A percentile compares a stretch with the other conserved stretches of the same genome.
Evolutionary conservation across 176 grass and related monocot genomes (phyloP).

Genomic region (Aegilops longissima): DNA sequence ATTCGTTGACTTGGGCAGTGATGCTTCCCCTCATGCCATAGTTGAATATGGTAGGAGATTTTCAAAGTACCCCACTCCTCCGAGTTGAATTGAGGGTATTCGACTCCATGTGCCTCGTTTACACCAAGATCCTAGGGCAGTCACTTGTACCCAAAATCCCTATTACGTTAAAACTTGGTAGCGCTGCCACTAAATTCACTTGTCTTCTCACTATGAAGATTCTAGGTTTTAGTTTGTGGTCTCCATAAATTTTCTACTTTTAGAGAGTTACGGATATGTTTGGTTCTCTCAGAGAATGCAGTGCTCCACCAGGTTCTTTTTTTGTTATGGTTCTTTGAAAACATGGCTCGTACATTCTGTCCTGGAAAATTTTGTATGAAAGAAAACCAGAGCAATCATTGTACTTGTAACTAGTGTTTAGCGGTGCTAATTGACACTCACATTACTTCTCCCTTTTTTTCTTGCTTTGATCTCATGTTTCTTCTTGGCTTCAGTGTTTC

Average conservation of each 20-base stretch:
- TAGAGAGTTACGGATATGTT: neutral
- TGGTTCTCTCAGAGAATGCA: neutral
- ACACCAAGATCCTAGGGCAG: neutral
- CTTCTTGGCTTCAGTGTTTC: conserved; percentile 36
- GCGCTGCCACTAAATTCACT: neutral
- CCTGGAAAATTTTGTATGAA: neutral
- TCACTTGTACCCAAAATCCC: neutral
- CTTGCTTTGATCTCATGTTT: conserved; percentile 10
- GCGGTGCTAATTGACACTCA: neutral
- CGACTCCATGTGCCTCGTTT: neutral
- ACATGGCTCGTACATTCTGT: neutral
- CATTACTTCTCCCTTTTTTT: neutral
- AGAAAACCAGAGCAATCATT: neutral
- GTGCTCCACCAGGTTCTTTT: neutral
- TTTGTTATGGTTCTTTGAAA: neutral
- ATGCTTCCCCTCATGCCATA: neutral
- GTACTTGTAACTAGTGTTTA: neutral
- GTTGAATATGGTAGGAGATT: neutral
- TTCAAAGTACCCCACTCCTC: neutral
- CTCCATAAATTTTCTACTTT: neutral
- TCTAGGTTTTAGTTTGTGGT: neutral
- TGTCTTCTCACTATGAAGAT: neutral
- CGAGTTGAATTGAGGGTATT: neutral
- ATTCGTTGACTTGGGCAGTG: neutral
- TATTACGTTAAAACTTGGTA: neutral